A percentile compares a stretch with the other conserved stretches of the same genome.
phyloP scores from a whole-genome alignment of 768 basidiomycete genomes.

The Suillus subluteus region DNA sequence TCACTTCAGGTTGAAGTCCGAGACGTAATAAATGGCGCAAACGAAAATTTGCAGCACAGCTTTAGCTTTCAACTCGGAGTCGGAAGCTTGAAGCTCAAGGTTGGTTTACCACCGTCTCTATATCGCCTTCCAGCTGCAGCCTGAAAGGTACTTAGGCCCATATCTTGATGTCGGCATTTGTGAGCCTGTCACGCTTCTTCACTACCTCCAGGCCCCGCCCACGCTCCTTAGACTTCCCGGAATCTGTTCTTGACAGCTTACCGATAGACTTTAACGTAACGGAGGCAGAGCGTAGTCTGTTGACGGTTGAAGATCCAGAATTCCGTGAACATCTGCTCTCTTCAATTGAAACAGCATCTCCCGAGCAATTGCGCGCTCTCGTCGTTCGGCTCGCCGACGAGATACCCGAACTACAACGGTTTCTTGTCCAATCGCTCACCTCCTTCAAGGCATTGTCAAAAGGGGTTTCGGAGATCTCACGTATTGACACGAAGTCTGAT shows the following conservation, averaged over 20 bases:
- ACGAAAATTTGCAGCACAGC: background rate
- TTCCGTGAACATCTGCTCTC: conserved; percentile 3
- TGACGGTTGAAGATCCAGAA: background rate
- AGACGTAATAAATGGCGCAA: background rate
- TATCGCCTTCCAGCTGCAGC: background rate
- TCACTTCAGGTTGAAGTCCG: background rate
- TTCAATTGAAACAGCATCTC: background rate
- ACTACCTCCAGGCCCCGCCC: background rate
- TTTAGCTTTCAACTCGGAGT: background rate
- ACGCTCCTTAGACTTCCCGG: background rate
- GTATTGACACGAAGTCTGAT: background rate
- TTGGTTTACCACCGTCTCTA: too few relatives aligned
- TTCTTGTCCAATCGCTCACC: background rate
- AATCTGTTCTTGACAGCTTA: background rate
- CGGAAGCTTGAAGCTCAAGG: background rate
- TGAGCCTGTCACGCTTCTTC: conserved; percentile 1
- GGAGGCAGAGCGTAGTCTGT: background rate
- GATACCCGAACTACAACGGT: conserved; percentile 4
- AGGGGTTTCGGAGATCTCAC: background rate
- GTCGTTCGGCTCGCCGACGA: conserved; percentile 5
- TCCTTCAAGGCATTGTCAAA: background rate
- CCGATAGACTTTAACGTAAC: background rate
- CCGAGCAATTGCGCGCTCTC: conserved; percentile 1
- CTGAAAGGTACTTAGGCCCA: background rate
- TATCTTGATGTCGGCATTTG: conserved; percentile 2